These are phyloP conservation scores for Vitis rotundifolia DNA, from an alignment of 164 flowering plant genomes.

Conservation along the genomic window DNA sequence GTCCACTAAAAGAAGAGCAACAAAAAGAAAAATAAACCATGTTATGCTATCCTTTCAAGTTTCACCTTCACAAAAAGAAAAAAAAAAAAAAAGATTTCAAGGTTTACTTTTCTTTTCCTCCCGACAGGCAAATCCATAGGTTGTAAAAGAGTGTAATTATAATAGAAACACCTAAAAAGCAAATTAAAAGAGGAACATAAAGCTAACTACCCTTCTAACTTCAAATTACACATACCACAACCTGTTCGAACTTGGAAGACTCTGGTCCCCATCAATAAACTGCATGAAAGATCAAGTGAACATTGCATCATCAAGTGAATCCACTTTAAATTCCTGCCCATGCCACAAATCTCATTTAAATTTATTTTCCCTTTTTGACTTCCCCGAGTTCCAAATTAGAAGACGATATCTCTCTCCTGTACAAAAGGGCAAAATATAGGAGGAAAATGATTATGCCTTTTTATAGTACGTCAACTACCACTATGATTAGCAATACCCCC, in stretches of 20 bases:
- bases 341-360: constrained; percentile 4
- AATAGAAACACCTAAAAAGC: background rate
- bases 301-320: constrained; percentile 6
- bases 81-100: too few relatives aligned
- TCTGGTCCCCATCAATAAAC: background rate
- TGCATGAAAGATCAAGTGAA: constrained; percentile 1
- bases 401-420: constrained; percentile 5
- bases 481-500: constrained; percentile 2
- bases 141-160: too few relatives aligned
- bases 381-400: constrained; percentile 1
- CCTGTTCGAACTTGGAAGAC: constrained; percentile 6
- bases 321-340: constrained; percentile 7
- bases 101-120: too few relatives aligned
- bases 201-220: constrained; percentile 10
- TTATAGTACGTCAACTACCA: constrained; percentile 1
- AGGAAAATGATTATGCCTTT: constrained; percentile 9
- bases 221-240: constrained; percentile 5
- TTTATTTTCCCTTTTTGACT: background rate
- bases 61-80: too few relatives aligned
- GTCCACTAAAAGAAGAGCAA: background rate
- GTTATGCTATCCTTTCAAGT: too few relatives aligned
- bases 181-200: background rate
- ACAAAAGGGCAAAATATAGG: constrained; percentile 16
- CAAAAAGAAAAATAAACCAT: background rate
- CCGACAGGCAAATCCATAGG: too few relatives aligned